phyloP scores from a whole-genome alignment of 257 asterid species.

The Dorcoceras hygrometricum region DNA sequence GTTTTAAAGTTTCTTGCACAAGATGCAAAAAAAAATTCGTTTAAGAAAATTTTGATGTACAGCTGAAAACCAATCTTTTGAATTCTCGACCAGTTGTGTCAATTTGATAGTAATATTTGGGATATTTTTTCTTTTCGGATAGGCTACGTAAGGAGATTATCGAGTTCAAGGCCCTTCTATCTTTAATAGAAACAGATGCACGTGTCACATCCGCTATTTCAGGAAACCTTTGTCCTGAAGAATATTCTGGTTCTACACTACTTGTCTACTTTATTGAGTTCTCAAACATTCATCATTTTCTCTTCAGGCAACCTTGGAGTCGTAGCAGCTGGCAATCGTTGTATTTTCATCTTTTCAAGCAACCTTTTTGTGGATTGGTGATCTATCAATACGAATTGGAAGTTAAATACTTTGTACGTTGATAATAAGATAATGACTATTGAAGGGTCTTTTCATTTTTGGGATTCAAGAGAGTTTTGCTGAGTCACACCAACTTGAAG shows the following conservation, averaged over 20 bases:
- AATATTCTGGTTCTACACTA: slow-evolving; percentile 37
- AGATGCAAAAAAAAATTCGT: slow-evolving; percentile 7
- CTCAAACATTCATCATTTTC: not conserved
- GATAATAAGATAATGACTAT: too few species aligned
- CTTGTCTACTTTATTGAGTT: slow-evolving; percentile 1
- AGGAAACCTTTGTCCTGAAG: slow-evolving; percentile 33
- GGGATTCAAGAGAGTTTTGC: too few species aligned
- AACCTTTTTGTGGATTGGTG: too few species aligned
- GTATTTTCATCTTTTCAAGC: too few species aligned
- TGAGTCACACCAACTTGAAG: too few species aligned
- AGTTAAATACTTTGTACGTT: too few species aligned
- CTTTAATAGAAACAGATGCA: not conserved
- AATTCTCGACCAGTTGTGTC: not conserved
- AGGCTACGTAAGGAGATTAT: not conserved
- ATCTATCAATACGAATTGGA: too few species aligned
- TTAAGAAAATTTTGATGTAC: slow-evolving; percentile 4
- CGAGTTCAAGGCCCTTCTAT: not conserved
- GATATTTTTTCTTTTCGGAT: not conserved
- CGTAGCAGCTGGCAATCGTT: not conserved
- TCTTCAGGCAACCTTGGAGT: slow-evolving; percentile 22
- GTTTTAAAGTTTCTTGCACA: slow-evolving; percentile 8
- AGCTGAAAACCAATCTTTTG: slow-evolving; percentile 1
- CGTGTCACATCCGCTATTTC: not conserved
- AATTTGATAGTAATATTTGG: not conserved
- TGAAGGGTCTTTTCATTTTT: too few species aligned